Evolutionary conservation across 1,139 yeast genomes (phyloP), one percentile per base, ranked within the genome.

Genomic region (Petasospora fabianii): DNA sequence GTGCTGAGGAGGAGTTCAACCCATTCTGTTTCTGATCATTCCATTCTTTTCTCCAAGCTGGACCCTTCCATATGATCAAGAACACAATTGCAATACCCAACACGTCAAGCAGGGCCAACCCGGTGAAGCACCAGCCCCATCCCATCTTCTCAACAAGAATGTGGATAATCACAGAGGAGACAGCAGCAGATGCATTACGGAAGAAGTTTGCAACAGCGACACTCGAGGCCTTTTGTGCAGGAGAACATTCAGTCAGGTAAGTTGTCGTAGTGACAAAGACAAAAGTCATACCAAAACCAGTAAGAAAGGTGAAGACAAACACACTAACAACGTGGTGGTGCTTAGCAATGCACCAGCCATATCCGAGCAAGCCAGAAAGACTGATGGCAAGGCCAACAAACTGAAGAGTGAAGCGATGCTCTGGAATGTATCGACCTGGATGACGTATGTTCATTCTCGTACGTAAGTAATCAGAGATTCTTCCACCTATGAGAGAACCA

Each of bases 221-320:
- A 43, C 71, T 65, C 0, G 79, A 67, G 2, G 82, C 77, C 1
- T 80, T 76, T 44, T 71, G 73, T 1, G 68, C 71, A 2, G 71
- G 63, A 9, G 75, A 60, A 38, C 77, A 64, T 46, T 77, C 83
- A 1, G 81, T 71, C 38, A 76, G 56, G 50, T 75, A 77, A 0
- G 83, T 73, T 39, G 79, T 75, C 12, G 72, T 72, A 2, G 76
- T 69, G n/a, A 74, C 73, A 49, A 75, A 73, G 16, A 75, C 74
- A 76, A 80, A 76, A 0, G 81, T 71, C 68, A 75, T 67, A 5
- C 82, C 81, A 53, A 74, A 71, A 0, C 80, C 79, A 32, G 64
- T 61, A 8, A 75, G 51, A 44, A 71, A 73, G 0, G 72, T 57
- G 43, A 71, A 71, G 1, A 71, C 60, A 46, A 71, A 67, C 0